Percentiles rank a stretch among this genome's conserved stretches.
Conservation (phyloP, 2,329 filamentous ascomycete genomes). For the Curvularia lunata region DNA sequence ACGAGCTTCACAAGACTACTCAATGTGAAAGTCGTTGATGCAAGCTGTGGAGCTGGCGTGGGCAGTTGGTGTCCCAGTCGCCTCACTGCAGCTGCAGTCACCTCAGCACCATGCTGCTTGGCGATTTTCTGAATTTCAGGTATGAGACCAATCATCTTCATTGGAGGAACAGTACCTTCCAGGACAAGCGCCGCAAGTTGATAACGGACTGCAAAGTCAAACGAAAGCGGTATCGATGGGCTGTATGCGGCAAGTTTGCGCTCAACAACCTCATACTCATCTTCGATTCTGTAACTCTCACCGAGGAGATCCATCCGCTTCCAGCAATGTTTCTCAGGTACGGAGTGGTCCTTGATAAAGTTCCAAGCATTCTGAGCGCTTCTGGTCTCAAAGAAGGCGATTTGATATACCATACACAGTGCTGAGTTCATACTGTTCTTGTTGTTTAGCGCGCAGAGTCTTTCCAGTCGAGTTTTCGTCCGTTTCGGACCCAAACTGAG, state of each 20-base stretch:
- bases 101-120: slow-evolving; percentile 57
- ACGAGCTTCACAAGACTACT: slow-evolving; percentile 14
- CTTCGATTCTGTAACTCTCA: slow-evolving; percentile 64
- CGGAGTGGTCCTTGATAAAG: slow-evolving; percentile 36
- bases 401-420: slow-evolving; percentile 60
- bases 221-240: not conserved
- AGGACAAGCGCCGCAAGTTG: slow-evolving; percentile 36
- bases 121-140: slow-evolving; percentile 34
- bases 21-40: slow-evolving; percentile 16
- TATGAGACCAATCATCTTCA: slow-evolving; percentile 22
- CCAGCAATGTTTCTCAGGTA: slow-evolving; percentile 22
- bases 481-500: slow-evolving; percentile 11
- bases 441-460: slow-evolving; percentile 48
- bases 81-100: slow-evolving; percentile 70
- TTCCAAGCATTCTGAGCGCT: slow-evolving; percentile 44
- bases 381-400: slow-evolving; percentile 29
- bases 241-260: slow-evolving; percentile 53
- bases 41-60: slow-evolving; percentile 25
- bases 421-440: slow-evolving; percentile 51
- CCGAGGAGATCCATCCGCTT: slow-evolving; percentile 52
- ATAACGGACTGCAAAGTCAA: slow-evolving; percentile 28
- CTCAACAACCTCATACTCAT: slow-evolving; percentile 63
- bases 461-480: slow-evolving; percentile 24
- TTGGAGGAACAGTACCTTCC: slow-evolving; percentile 32
- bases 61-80: slow-evolving; percentile 65